A percentile compares a stretch with the other conserved stretches of the same genome.
Evolutionary conservation across 208 protist species (phyloP).

Genomic region (Herpetomonas samuelpessoai): DNA sequence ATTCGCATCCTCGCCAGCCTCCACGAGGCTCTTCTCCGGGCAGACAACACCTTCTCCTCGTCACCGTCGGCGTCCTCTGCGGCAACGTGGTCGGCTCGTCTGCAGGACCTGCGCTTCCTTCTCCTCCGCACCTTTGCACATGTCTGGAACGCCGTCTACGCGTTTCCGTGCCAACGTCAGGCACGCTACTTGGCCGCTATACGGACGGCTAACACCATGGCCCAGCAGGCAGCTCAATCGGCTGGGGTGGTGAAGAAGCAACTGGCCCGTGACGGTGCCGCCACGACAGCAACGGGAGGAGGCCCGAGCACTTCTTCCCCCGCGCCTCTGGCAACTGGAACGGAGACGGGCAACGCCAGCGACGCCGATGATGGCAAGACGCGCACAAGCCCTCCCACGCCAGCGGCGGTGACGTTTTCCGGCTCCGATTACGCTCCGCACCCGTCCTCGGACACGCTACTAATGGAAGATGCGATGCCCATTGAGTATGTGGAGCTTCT

Average conservation of each 20-base stretch:
- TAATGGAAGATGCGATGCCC: constrained; percentile 58
- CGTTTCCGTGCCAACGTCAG: constrained; percentile 40
- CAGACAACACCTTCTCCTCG: constrained; percentile 2
- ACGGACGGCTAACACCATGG: constrained; percentile 51
- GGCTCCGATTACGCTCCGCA: constrained; percentile 33
- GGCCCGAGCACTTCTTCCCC: background rate
- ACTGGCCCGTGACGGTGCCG: constrained; percentile 19
- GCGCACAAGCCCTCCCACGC: background rate
- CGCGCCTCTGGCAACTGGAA: too few species aligned
- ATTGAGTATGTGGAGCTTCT: constrained; percentile 69
- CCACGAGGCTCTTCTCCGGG: constrained; percentile 19
- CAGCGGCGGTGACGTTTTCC: constrained; percentile 19
- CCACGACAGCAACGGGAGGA: background rate
- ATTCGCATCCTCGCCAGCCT: constrained; percentile 48
- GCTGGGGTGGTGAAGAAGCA: constrained; percentile 24
- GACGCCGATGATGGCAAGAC: constrained; percentile 9
- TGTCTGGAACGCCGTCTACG: constrained; percentile 4
- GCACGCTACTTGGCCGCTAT: constrained; percentile 45
- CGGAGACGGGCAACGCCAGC: background rate
- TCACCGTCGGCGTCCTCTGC: background rate
- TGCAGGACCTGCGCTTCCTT: background rate
- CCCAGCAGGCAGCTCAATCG: constrained; percentile 53
- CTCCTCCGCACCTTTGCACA: background rate
- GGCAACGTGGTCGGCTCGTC: background rate
- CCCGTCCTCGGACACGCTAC: background rate